Evolutionary conservation across 805 yeast genomes (phyloP), one percentile per base, ranked within the genome.

Genomic region (Candida hispaniensis): DNA sequence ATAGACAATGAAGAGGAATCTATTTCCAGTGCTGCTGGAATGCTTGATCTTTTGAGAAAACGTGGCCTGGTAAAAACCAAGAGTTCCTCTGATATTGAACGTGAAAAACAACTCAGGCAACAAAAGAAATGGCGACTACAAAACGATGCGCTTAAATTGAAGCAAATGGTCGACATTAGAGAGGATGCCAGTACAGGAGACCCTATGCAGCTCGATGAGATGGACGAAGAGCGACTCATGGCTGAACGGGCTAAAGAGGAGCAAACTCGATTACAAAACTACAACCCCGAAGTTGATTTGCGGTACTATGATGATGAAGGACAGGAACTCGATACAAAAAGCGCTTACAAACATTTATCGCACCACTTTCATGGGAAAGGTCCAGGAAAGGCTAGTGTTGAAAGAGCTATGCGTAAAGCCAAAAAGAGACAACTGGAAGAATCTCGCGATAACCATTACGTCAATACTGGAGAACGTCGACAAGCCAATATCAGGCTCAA

Each of bases 311-410:
- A 81, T 50, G 75, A 71, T 15, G 46, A 55, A 2, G 94, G 94
- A 1, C 60, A 68, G 18, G 60, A 61, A 13, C 54, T 83, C 16
- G 58, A 64, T 18, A 63, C 75, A 3, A 79, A 77, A 17, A 73
- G 73, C 41, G 93, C 93, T 1, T 81, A 68, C 61, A 80, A 79
- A 56, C 67, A 69, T 41, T 56, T 80, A 27, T 77, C 91, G 3
- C 86, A 78, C 43, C 71, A 73, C 44, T 82, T 80, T 53, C 94
- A 82, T 51, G 93, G 91, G 3, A 56, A 50, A 11, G 54, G 52
- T 2, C 47, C 55, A 6, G 61, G 63, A 8, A 57, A 55, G 41
- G 44, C 39, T 12, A 55, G 56, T 42, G 47, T 52, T 2, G 61
- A 58, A 41, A 52, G 55, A 45, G 48, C 46, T 35, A 30, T 52